Evolutionary conservation across 305 asterid species (phyloP).

Genomic region (Fraxinus xanthoxyloides): DNA sequence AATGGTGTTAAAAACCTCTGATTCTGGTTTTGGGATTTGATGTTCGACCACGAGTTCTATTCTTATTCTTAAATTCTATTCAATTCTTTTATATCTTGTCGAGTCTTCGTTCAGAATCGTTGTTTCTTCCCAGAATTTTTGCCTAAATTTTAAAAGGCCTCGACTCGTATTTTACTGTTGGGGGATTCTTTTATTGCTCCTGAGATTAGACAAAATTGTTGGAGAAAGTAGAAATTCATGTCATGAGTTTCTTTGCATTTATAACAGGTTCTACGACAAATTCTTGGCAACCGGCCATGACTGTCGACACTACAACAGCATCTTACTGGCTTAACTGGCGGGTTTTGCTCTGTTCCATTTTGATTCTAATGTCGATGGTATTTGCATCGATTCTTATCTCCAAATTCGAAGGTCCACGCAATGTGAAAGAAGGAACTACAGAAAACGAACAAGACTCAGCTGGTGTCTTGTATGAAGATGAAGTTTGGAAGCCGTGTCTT

Average conservation of each 20-base stretch:
- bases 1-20: slow-evolving; percentile 7
- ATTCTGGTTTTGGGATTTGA: slow-evolving; percentile 10
- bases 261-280: slow-evolving; percentile 67
- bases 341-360: slow-evolving; percentile 61
- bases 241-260: slow-evolving; percentile 68
- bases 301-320: slow-evolving; percentile 68
- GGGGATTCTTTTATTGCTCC: neutral
- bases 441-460: slow-evolving; percentile 35
- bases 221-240: neutral
- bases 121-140: neutral
- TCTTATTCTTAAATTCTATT: slow-evolving; percentile 21
- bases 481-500: slow-evolving; percentile 87
- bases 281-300: slow-evolving; percentile 83
- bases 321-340: slow-evolving; percentile 94
- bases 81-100: slow-evolving; percentile 26
- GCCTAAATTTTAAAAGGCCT: neutral
- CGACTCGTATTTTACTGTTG: neutral
- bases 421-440: slow-evolving; percentile 22
- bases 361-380: slow-evolving; percentile 64
- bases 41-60: neutral
- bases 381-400: slow-evolving; percentile 69
- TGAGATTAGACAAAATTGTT: neutral
- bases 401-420: slow-evolving; percentile 56
- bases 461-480: slow-evolving; percentile 77
- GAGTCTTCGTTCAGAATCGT: slow-evolving; percentile 1